Evolutionary conservation across 345 rosid genomes (phyloP).

Genomic region (Citrus unshiu): DNA sequence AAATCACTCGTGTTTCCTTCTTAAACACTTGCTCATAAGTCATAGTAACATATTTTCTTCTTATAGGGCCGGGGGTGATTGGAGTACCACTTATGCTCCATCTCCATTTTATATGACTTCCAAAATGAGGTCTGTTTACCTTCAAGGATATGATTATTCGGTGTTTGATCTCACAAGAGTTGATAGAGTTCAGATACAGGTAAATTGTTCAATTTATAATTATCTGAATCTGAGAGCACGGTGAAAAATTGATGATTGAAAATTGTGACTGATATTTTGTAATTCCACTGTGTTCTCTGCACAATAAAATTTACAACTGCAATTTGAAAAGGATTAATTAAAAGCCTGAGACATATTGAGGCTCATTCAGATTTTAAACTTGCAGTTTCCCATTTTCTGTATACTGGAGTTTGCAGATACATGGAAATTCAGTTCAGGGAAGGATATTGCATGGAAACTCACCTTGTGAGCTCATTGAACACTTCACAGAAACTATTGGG

Average conservation of each 20-base stretch:
- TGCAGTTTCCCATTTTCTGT: constrained; percentile 33
- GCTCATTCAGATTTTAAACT: constrained; percentile 24
- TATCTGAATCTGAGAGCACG: neutral
- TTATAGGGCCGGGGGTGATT: constrained; percentile 68
- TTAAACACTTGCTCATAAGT: neutral
- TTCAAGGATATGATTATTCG: constrained; percentile 67
- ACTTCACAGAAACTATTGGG: constrained; percentile 54
- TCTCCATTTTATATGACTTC: constrained; percentile 79
- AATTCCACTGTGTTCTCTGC: neutral
- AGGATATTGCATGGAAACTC: constrained; percentile 57
- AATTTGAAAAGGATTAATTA: neutral
- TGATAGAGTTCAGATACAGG: constrained; percentile 72
- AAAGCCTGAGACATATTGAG: neutral
- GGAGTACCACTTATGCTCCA: constrained; percentile 83
- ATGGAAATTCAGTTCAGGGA: constrained; percentile 50
- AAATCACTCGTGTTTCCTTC: neutral
- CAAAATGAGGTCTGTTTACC: constrained; percentile 66
- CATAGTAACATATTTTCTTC: neutral
- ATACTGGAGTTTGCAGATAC: constrained; percentile 49
- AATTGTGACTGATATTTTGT: neutral
- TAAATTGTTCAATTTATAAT: constrained; percentile 8
- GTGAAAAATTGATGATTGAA: neutral
- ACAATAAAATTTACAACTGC: neutral
- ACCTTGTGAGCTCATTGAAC: constrained; percentile 56
- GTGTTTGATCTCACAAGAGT: constrained; percentile 54